Evolutionary conservation across 495 filamentous ascomycete species (phyloP).

Genomic region (Podospora tetraspora): DNA sequence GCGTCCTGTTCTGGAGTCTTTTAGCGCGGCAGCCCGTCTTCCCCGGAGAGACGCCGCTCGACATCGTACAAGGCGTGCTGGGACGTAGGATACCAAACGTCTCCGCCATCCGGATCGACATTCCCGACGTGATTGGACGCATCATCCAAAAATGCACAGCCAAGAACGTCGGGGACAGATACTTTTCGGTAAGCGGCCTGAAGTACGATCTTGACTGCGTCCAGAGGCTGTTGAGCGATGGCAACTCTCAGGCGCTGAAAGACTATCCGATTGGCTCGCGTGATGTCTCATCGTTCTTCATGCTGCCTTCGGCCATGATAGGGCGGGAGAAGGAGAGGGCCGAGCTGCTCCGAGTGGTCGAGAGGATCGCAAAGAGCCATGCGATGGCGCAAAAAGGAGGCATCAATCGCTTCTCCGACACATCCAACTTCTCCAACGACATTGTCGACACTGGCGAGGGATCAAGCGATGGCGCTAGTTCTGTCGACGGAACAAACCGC

Average conservation of each 20-base stretch:
- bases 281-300: conserved; percentile 83
- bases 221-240: conserved; percentile 64
- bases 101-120: conserved; percentile 65
- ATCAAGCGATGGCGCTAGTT: conserved; percentile 48
- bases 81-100: conserved; percentile 68
- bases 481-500: conserved; percentile 38
- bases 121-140: conserved; percentile 71
- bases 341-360: conserved; percentile 64
- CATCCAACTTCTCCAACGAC: conserved; percentile 54
- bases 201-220: conserved; percentile 69
- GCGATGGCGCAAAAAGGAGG: conserved; percentile 42
- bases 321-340: conserved; percentile 67
- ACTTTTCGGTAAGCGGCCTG: conserved; percentile 76
- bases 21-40: conserved; percentile 73
- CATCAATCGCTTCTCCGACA: conserved; percentile 44
- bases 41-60: conserved; percentile 69
- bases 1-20: conserved; percentile 80
- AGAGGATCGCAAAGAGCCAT: conserved; percentile 62
- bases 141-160: conserved; percentile 88
- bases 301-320: conserved; percentile 71
- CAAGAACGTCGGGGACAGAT: conserved; percentile 76
- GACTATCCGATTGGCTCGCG: conserved; percentile 66
- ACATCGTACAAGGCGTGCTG: conserved; percentile 83
- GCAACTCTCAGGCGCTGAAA: conserved; percentile 62
- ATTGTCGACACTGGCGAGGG: conserved; percentile 47